These are phyloP conservation scores for Adansonia digitata DNA, from an alignment of 345 rosid species.

Conservation along the genomic window DNA sequence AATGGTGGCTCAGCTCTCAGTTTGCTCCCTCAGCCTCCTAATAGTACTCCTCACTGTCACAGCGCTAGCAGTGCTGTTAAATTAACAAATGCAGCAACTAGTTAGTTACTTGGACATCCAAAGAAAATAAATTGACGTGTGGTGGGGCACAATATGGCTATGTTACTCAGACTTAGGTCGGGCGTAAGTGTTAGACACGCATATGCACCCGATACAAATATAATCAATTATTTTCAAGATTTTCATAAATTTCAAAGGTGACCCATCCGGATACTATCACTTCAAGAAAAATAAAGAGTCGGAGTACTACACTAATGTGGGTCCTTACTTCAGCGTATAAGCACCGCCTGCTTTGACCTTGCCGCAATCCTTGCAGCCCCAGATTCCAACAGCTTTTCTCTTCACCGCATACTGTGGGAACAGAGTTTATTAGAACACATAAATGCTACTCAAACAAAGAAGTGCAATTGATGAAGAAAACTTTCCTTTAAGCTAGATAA, in stretches of 20 bases:
- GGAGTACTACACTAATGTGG: too few species aligned
- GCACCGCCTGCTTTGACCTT: constrained; percentile 96
- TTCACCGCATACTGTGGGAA: constrained; percentile 68
- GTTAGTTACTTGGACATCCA: not conserved
- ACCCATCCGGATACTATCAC: too few species aligned
- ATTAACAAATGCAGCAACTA: not conserved
- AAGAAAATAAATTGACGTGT: not conserved
- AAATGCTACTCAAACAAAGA: not conserved
- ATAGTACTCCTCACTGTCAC: constrained; percentile 91
- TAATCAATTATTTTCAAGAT: too few species aligned
- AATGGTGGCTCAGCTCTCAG: constrained; percentile 51
- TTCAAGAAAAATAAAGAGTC: too few species aligned
- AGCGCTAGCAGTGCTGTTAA: constrained; percentile 72
- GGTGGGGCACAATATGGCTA: too few species aligned
- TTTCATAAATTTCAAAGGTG: too few species aligned
- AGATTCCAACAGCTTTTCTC: constrained; percentile 92
- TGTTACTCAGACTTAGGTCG: too few species aligned
- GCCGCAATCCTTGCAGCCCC: constrained; percentile 98
- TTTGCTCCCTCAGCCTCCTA: constrained; percentile 90
- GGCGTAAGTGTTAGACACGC: too few species aligned
- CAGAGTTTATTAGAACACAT: not conserved
- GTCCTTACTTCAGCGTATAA: constrained; percentile 77
- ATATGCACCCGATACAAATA: too few species aligned
- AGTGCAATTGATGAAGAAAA: not conserved
- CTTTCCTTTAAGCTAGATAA: too few species aligned